A percentile compares a stretch with the other conserved stretches of the same genome.
Conservation (phyloP, 2,329 filamentous ascomycete species). For the Microascus cirrosus region DNA sequence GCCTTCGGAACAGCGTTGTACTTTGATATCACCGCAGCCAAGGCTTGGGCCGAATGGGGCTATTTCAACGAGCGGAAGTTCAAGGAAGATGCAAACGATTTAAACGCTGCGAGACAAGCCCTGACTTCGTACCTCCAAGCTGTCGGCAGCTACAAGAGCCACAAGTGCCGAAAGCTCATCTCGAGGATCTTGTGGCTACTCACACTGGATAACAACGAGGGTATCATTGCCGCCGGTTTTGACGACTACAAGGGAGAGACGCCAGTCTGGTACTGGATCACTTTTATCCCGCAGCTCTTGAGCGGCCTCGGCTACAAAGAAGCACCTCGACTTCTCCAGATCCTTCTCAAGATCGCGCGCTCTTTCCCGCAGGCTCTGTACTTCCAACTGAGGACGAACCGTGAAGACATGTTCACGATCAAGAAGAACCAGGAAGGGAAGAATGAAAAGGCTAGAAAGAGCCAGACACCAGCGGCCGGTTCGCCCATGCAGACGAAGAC, state of each 20-base stretch:
- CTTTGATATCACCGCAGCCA: conserved; percentile 89
- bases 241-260: conserved; percentile 97
- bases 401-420: conserved; percentile 87
- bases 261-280: conserved; percentile 99
- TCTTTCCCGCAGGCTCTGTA: conserved; percentile 92
- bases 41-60: conserved; percentile 99
- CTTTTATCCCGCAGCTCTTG: conserved; percentile 92
- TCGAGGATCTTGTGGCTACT: conserved; percentile 91
- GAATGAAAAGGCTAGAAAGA: conserved; percentile 44
- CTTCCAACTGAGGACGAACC: conserved; percentile 85
- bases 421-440: conserved; percentile 79
- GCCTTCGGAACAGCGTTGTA: conserved; percentile 92
- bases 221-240: conserved; percentile 73
- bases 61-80: conserved; percentile 96
- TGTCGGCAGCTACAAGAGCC: conserved; percentile 91
- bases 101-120: conserved; percentile 79
- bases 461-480: conserved; percentile 28
- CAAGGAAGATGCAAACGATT: conserved; percentile 75
- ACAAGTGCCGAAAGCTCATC: conserved; percentile 88
- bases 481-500: conserved; percentile 42
- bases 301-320: conserved; percentile 88
- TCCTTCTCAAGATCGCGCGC: conserved; percentile 89
- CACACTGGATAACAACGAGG: conserved; percentile 82
- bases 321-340: conserved; percentile 71
- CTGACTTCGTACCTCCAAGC: conserved; percentile 95